phyloP scores from a whole-genome alignment of 148 eudicot genomes.

The Dysphania ambrosioides region DNA sequence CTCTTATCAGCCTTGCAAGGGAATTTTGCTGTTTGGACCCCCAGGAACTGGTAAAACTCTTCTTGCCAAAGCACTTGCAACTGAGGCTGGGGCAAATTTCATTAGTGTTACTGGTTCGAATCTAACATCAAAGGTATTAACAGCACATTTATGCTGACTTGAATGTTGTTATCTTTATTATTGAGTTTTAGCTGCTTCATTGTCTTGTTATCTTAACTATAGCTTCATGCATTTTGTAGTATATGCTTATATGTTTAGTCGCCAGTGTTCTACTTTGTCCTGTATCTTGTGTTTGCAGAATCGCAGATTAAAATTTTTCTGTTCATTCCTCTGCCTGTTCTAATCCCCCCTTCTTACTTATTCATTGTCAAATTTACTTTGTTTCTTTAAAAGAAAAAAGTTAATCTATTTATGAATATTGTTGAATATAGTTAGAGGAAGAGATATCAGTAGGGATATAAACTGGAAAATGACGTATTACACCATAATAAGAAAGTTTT shows the following conservation, averaged over 20 bases:
- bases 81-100: constrained; percentile 96
- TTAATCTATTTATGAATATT: neutral
- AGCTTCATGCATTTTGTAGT: neutral
- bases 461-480: neutral
- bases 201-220: neutral
- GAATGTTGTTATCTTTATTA: neutral
- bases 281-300: neutral
- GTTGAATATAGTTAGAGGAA: neutral
- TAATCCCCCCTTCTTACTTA: neutral
- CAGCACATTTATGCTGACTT: neutral
- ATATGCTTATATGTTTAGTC: neutral
- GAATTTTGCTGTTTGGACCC: constrained; percentile 94
- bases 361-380: neutral
- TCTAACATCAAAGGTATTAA: constrained; percentile 83
- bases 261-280: neutral
- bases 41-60: constrained; percentile 99
- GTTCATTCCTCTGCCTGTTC: neutral
- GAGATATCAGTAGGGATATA: neutral
- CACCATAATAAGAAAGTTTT: neutral
- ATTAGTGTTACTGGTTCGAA: constrained; percentile 94
- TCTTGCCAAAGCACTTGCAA: constrained; percentile 96
- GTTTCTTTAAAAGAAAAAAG: neutral
- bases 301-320: neutral
- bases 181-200: neutral
- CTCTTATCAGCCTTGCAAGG: constrained; percentile 93